These are phyloP conservation scores for Melastoma candidum DNA, from an alignment of 441 rosid species.

Conservation along the genomic window DNA sequence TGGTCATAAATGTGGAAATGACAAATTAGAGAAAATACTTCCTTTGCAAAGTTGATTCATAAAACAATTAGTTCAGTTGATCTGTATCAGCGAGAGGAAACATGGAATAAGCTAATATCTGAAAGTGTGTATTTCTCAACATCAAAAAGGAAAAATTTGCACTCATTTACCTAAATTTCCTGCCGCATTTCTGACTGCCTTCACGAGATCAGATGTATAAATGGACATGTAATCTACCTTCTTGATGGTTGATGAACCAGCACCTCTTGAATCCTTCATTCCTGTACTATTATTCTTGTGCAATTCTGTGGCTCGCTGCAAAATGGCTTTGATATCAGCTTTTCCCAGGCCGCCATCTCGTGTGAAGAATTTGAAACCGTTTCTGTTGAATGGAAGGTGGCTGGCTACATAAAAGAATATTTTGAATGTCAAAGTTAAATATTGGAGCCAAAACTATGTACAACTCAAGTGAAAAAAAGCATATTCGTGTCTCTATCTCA, in stretches of 20 bases:
- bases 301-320: conserved; percentile 75
- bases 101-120: conserved; percentile 4
- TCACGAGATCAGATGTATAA: conserved; percentile 77
- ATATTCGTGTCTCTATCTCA: not conserved
- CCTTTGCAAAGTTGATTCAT: not conserved
- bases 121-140: not conserved
- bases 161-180: conserved; percentile 62
- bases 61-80: too few relatives aligned
- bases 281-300: conserved; percentile 46
- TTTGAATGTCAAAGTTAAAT: conserved; percentile 14
- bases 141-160: conserved; percentile 8
- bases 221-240: conserved; percentile 79
- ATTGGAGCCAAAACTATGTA: not conserved
- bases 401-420: conserved; percentile 53
- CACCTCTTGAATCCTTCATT: conserved; percentile 25
- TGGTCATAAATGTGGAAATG: conserved; percentile 25
- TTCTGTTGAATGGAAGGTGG: conserved; percentile 97
- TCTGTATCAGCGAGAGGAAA: not conserved
- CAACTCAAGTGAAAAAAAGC: not conserved
- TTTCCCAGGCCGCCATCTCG: conserved; percentile 92
- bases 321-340: conserved; percentile 72
- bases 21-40: conserved; percentile 12
- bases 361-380: conserved; percentile 95
- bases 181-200: conserved; percentile 79
- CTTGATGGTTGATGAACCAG: conserved; percentile 33